Percentiles rank a stretch among this genome's conserved stretches.
Evolutionary conservation across 495 filamentous ascomycete genomes (phyloP).

Genomic region (Talaromyces ruber): DNA sequence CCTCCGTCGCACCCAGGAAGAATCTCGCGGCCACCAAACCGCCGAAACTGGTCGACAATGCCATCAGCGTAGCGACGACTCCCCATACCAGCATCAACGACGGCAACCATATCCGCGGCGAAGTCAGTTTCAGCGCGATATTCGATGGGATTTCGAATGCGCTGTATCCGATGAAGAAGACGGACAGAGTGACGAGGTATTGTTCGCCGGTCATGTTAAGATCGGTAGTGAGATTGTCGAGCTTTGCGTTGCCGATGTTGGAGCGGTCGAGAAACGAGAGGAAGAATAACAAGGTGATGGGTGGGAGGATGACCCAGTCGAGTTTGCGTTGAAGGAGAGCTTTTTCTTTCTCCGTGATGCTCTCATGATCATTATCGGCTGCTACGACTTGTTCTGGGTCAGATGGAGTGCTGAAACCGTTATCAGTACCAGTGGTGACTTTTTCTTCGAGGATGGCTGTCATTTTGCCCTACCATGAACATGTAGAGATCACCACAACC

Average conservation of each 20-base stretch:
- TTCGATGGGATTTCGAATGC: conserved; percentile 66
- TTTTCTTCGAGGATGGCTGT: background rate
- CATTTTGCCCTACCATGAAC: background rate
- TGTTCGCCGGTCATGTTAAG: conserved; percentile 63
- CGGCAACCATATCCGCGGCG: conserved; percentile 53
- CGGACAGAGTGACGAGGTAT: conserved; percentile 60
- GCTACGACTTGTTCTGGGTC: background rate
- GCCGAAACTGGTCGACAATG: conserved; percentile 55
- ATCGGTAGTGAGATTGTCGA: conserved; percentile 57
- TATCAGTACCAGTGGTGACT: background rate
- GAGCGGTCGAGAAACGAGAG: conserved; percentile 68
- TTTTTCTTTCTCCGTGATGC: conserved; percentile 40
- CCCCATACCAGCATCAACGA: conserved; percentile 50
- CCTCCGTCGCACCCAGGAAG: conserved; percentile 46
- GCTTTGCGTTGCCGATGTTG: conserved; percentile 53
- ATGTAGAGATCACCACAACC: background rate
- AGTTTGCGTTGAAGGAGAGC: conserved; percentile 55
- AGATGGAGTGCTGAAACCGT: background rate
- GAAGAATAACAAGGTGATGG: conserved; percentile 60
- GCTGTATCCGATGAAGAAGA: conserved; percentile 74
- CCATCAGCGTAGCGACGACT: conserved; percentile 62
- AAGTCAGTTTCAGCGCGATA: conserved; percentile 62
- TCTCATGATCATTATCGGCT: background rate
- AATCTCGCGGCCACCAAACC: conserved; percentile 58
- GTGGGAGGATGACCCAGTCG: conserved; percentile 55